Conservation (phyloP, 768 basidiomycete species). For the Rhodotorula sphaerocarpa region DNA sequence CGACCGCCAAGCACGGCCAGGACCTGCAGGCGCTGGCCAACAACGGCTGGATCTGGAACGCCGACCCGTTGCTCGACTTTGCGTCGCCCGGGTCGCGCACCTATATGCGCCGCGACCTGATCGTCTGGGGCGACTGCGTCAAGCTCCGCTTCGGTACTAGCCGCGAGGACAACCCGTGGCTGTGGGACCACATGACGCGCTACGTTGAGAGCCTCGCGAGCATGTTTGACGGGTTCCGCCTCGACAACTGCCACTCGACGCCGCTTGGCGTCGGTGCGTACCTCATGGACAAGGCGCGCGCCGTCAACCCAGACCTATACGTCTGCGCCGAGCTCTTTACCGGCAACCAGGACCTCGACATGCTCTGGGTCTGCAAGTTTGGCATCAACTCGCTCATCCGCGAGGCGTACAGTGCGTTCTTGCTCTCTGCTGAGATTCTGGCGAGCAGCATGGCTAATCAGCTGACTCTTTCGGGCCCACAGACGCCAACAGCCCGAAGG, state of each 20-base stretch:
- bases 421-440: neutral
- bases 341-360: slow-evolving; percentile 86
- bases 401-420: slow-evolving; percentile 77
- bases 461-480: neutral
- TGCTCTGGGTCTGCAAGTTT: slow-evolving; percentile 78
- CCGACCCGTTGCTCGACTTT: slow-evolving; percentile 89
- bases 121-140: slow-evolving; percentile 96
- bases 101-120: slow-evolving; percentile 90
- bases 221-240: slow-evolving; percentile 88
- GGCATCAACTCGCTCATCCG: slow-evolving; percentile 90
- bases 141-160: slow-evolving; percentile 86
- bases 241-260: slow-evolving; percentile 98
- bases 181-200: slow-evolving; percentile 81
- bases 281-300: slow-evolving; percentile 83
- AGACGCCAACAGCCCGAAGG: slow-evolving; percentile 62
- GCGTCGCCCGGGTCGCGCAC: slow-evolving; percentile 85
- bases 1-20: slow-evolving; percentile 49
- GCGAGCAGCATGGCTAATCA: neutral
- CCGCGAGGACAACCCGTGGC: slow-evolving; percentile 77
- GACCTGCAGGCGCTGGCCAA: slow-evolving; percentile 74
- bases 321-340: slow-evolving; percentile 96
- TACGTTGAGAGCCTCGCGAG: slow-evolving; percentile 74
- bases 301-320: slow-evolving; percentile 83
- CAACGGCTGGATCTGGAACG: slow-evolving; percentile 99
- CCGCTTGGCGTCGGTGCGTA: slow-evolving; percentile 91